phyloP scores from a whole-genome alignment of 2,329 filamentous ascomycete species.

The Nigrospora oryzae region DNA sequence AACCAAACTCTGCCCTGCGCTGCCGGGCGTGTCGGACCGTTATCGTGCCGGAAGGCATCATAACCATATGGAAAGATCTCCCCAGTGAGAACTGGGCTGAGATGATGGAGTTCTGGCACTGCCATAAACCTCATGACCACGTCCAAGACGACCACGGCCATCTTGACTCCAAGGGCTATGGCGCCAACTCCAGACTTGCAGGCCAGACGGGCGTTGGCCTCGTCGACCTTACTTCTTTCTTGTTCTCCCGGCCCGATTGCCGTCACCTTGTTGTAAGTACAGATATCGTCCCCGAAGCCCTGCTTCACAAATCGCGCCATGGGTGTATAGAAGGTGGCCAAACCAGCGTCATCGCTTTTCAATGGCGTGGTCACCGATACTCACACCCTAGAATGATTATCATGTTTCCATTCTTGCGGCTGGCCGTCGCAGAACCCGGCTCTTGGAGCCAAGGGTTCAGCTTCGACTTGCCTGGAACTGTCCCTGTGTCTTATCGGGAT shows the following conservation, averaged over 20 bases:
- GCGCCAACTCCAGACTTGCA: slow-evolving; percentile 66
- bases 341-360: slow-evolving; percentile 31
- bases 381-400: slow-evolving; percentile 53
- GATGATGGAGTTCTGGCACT: slow-evolving; percentile 99
- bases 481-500: slow-evolving; percentile 34
- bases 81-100: slow-evolving; percentile 98
- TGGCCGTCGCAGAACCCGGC: slow-evolving; percentile 25
- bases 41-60: slow-evolving; percentile 27
- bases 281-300: slow-evolving; percentile 4
- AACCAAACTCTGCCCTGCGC: slow-evolving; percentile 25
- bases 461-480: slow-evolving; percentile 17
- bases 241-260: slow-evolving; percentile 64
- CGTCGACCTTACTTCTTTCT: slow-evolving; percentile 71
- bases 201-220: slow-evolving; percentile 63
- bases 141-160: slow-evolving; percentile 34
- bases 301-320: slow-evolving; percentile 3
- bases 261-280: slow-evolving; percentile 27
- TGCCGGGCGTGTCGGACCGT: slow-evolving; percentile 30
- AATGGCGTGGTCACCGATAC: slow-evolving; percentile 60
- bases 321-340: slow-evolving; percentile 59
- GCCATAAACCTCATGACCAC: slow-evolving; percentile 76
- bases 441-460: slow-evolving; percentile 30
- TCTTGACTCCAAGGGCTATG: slow-evolving; percentile 64
- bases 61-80: slow-evolving; percentile 75
- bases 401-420: slow-evolving; percentile 15